Evolutionary conservation across 2,329 filamentous ascomycete species (phyloP), one percentile per base, ranked within the genome.

Genomic region (Orbilia brochopaga): DNA sequence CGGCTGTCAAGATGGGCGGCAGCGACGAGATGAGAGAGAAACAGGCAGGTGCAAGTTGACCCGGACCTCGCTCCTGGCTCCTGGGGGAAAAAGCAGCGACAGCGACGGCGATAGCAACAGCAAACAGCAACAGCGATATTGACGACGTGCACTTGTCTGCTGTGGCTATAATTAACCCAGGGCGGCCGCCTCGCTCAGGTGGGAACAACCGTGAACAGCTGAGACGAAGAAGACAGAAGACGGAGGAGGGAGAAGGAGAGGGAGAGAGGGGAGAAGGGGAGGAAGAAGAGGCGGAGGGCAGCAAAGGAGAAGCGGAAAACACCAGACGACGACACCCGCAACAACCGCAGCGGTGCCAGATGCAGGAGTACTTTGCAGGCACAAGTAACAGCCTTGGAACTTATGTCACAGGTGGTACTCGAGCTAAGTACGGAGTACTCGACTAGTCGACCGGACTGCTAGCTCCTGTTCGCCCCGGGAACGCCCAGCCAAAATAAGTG

Each of bases 1-100:
- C 52, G 21, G 58, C 48, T 48, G 44, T 48, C 44, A 21, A 8
- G 44, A 48, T 19, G 44, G 44, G 44, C 44, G 44, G 44, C 27
- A 32, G 27, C 44, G 44, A 19, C n/a, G 19, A 19, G 44, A 48
- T 19, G 19, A 21, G 44, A 48, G 44, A 48, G 44, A 48, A 48
- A 21, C 15, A 48, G 44, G 44, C 44, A 48, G 44, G 44, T 48
- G 44, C 44, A 21, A 48, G 37, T n/a, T 42, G 44, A 48, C 44
- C 15, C 8, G 17, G 19, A 2, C 44, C 44, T 48, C 44, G 44
- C 44, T 48, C 44, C n/a, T 21, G 44, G 44, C 44, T 48, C 37
- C 19, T 48, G 44, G 44, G 44, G 44, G 15, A 19, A 15, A 4
- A 6, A 19, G 44, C 44, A 17, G 37, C n/a, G 32, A 17, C 37